phyloP scores from a whole-genome alignment of 306 rosid species.

The Erythrophleum fordii region DNA sequence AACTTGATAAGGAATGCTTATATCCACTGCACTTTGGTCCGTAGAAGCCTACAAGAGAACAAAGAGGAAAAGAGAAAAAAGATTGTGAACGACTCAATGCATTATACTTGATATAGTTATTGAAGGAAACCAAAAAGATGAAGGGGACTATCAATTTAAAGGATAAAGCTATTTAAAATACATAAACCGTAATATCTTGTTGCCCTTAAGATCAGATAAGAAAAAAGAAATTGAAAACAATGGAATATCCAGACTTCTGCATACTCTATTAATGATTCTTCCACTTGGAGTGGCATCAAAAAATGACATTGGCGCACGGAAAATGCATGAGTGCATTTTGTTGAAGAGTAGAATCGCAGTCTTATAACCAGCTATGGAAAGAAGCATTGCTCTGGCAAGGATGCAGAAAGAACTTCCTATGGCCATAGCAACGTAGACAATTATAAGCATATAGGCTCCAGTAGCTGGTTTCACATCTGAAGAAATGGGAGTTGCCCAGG shows the following conservation, averaged over 20 bases:
- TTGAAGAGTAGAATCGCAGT: slow-evolving; percentile 76
- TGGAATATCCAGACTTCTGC: slow-evolving; percentile 7
- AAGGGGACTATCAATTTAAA: neutral
- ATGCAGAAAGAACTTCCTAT: slow-evolving; percentile 70
- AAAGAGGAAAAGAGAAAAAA: neutral
- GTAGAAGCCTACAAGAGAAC: slow-evolving; percentile 70
- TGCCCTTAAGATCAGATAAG: neutral
- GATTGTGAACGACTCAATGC: neutral
- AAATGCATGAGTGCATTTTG: slow-evolving; percentile 79
- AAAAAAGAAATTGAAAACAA: neutral
- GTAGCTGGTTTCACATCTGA: slow-evolving; percentile 59
- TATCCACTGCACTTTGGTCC: slow-evolving; percentile 74
- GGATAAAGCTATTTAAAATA: neutral
- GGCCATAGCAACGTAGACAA: slow-evolving; percentile 70
- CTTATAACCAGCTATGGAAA: slow-evolving; percentile 67
- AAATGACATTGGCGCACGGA: slow-evolving; percentile 90
- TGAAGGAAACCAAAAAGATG: slow-evolving; percentile 7
- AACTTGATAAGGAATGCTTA: slow-evolving; percentile 51
- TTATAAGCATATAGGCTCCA: slow-evolving; percentile 50
- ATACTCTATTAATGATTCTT: slow-evolving; percentile 78
- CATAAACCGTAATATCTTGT: neutral
- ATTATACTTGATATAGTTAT: neutral
- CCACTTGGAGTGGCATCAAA: slow-evolving; percentile 93
- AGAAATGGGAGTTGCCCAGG: slow-evolving; percentile 87
- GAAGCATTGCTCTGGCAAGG: slow-evolving; percentile 53